These are phyloP conservation scores for Truncatella angustata DNA, from an alignment of 2,329 filamentous ascomycete species.

Conservation along the genomic window DNA sequence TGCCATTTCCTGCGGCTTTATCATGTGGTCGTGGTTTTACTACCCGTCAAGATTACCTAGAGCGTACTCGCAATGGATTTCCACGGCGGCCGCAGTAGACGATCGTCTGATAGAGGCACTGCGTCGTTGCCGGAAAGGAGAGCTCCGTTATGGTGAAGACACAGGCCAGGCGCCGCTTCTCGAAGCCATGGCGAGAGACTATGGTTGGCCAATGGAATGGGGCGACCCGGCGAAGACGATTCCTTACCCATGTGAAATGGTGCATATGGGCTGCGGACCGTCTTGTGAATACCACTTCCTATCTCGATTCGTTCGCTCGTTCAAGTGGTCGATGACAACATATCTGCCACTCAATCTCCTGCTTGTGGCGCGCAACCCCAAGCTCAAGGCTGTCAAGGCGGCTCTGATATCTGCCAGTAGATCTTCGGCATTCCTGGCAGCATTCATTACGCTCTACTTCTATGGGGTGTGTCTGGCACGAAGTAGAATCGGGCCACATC, in stretches of 20 bases:
- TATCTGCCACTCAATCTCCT: constrained; percentile 74
- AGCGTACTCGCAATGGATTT: constrained; percentile 81
- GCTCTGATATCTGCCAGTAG: constrained; percentile 61
- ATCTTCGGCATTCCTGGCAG: constrained; percentile 74
- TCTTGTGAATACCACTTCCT: constrained; percentile 74
- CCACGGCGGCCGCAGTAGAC: constrained; percentile 73
- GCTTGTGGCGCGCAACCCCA: constrained; percentile 54
- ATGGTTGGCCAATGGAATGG: constrained; percentile 65
- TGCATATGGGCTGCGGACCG: constrained; percentile 74
- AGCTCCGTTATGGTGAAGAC: constrained; percentile 70
- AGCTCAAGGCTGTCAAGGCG: constrained; percentile 38
- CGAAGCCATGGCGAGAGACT: constrained; percentile 69
- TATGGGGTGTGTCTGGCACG: constrained; percentile 80
- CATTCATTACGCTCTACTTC: constrained; percentile 79
- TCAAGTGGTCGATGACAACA: constrained; percentile 71
- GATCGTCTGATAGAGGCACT: constrained; percentile 71
- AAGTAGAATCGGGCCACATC: constrained; percentile 67
- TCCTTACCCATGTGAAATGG: constrained; percentile 79
- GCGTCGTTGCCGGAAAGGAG: constrained; percentile 60
- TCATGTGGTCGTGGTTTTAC: constrained; percentile 93
- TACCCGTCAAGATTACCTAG: constrained; percentile 66
- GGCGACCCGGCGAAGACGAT: constrained; percentile 68
- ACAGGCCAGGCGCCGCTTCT: constrained; percentile 69
- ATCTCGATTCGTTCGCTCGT: constrained; percentile 65
- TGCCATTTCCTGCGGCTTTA: constrained; percentile 66